Conservation (phyloP, 1,284 basidiomycete genomes). For the Fomitopsis pinicola region DNA sequence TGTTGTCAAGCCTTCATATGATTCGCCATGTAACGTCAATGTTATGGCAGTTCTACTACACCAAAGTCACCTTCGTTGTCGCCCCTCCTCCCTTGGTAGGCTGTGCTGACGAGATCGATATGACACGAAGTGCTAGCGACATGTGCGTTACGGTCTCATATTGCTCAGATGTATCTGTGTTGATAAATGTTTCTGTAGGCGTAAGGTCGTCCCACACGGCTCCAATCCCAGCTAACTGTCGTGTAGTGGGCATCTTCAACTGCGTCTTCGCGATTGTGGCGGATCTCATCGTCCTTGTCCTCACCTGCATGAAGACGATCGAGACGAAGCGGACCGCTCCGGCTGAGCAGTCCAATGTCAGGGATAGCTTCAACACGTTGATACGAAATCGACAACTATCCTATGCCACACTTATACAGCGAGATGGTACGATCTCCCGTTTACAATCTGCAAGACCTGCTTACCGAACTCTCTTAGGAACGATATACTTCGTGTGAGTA, state of each 20-base stretch:
- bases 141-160: slow-evolving; percentile 2
- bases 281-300: slow-evolving; percentile 15
- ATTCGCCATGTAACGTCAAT: no score
- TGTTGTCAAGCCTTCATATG: not conserved
- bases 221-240: not conserved
- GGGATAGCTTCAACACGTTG: not conserved
- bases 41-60: slow-evolving; percentile 22
- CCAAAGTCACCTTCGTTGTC: slow-evolving; percentile 52
- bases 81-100: slow-evolving; percentile 15
- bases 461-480: slow-evolving; percentile 4
- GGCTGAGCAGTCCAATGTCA: not conserved
- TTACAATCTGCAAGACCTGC: not conserved
- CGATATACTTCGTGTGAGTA: slow-evolving; percentile 16
- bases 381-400: not conserved
- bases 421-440: slow-evolving; percentile 15
- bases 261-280: slow-evolving; percentile 13
- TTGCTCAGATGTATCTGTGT: not conserved
- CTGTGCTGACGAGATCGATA: slow-evolving; percentile 8
- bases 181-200: no score
- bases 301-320: slow-evolving; percentile 17
- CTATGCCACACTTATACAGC: slow-evolving; percentile 7
- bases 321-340: slow-evolving; percentile 6
- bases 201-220: no score
- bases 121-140: not conserved
- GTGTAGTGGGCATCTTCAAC: slow-evolving; percentile 15